Conservation (phyloP, 2,329 filamentous ascomycete genomes). For the Byssochlamys sp. region DNA sequence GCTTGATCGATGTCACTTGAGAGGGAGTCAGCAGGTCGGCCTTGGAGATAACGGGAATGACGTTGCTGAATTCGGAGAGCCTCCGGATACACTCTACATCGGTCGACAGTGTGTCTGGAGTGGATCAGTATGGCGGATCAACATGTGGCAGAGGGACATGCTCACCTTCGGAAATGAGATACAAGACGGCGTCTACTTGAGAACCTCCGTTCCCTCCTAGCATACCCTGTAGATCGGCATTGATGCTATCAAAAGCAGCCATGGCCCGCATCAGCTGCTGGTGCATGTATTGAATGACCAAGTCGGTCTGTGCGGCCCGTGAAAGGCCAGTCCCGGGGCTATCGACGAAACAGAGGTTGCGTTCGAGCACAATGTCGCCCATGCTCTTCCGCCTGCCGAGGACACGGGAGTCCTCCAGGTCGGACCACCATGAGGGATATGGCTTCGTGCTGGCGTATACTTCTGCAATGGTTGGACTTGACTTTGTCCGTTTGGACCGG, state of each 20-base stretch:
- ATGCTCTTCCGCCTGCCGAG: constrained; percentile 59
- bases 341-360: constrained; percentile 90
- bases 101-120: constrained; percentile 46
- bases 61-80: constrained; percentile 65
- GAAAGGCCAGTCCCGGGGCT: constrained; percentile 55
- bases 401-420: constrained; percentile 57
- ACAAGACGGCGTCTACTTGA: constrained; percentile 76
- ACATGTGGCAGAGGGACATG: constrained; percentile 2
- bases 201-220: constrained; percentile 73
- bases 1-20: constrained; percentile 52
- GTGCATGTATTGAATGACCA: constrained; percentile 63
- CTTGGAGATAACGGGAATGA: constrained; percentile 72
- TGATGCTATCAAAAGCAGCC: constrained; percentile 53
- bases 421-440: constrained; percentile 82
- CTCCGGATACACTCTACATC: constrained; percentile 65
- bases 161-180: constrained; percentile 65
- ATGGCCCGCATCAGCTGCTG: constrained; percentile 55
- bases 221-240: constrained; percentile 65
- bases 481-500: constrained; percentile 11
- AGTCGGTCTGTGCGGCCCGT: constrained; percentile 44
- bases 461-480: constrained; percentile 45
- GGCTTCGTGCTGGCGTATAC: constrained; percentile 72
- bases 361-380: constrained; percentile 69
- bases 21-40: constrained; percentile 58
- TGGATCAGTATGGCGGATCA: constrained; percentile 6